phyloP scores from a whole-genome alignment of 441 rosid genomes.

The Manihot esculenta region DNA sequence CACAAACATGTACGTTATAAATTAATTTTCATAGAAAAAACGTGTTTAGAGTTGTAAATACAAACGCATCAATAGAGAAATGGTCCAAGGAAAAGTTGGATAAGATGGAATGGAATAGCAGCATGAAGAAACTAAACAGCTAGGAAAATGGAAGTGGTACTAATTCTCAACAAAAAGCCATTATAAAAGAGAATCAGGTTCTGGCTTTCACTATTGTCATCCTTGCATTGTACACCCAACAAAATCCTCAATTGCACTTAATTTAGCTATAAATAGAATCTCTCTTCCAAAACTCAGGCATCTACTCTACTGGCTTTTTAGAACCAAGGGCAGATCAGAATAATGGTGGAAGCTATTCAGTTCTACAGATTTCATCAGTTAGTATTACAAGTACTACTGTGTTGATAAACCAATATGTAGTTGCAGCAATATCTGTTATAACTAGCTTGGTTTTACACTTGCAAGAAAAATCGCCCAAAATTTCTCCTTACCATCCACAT shows the following conservation, averaged over 20 bases:
- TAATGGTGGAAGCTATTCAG: background rate
- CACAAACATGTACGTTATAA: no score
- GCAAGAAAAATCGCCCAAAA: conserved; percentile 1
- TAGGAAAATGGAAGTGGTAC: background rate
- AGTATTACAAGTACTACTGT: background rate
- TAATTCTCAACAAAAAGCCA: background rate
- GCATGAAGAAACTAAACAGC: no score
- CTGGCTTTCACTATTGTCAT: background rate
- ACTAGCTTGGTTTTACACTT: background rate
- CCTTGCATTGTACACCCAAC: background rate
- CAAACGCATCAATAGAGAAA: background rate
- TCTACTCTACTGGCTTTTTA: background rate
- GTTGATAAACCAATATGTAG: background rate
- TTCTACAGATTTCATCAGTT: background rate
- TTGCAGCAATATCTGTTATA: background rate
- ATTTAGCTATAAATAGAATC: background rate
- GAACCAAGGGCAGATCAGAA: background rate
- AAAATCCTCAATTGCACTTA: background rate
- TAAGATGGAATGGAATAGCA: background rate
- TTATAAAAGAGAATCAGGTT: background rate
- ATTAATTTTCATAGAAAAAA: no score
- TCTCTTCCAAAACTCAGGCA: background rate
- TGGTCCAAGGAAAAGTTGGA: no score
- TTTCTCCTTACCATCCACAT: background rate
- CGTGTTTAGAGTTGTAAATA: no score